Evolutionary conservation across 345 rosid species (phyloP).

Genomic region (Turritis glabra): DNA sequence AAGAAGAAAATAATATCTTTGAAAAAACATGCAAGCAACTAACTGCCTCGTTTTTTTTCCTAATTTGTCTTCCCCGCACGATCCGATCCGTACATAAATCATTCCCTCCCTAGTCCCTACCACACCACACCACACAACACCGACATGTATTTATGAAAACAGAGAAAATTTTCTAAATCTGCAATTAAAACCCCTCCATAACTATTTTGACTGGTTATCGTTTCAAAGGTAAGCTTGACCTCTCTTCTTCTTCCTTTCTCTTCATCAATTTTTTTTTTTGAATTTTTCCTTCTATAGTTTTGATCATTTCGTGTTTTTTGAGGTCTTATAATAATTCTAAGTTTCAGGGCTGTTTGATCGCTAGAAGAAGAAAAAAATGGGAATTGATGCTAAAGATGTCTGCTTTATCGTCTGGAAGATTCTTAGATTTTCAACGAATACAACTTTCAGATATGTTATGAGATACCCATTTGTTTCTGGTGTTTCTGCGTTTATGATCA

Average conservation of each 20-base stretch:
- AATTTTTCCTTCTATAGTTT: background rate
- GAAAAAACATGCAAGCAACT: constrained; percentile 31
- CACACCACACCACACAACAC: too few species aligned
- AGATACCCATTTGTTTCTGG: constrained; percentile 55
- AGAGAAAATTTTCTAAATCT: constrained; percentile 7
- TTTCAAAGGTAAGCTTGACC: constrained; percentile 42
- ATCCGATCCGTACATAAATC: constrained; percentile 30
- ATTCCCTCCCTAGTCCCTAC: constrained; percentile 23
- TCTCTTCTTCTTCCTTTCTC: too few species aligned
- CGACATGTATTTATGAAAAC: constrained; percentile 3
- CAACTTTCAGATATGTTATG: constrained; percentile 34
- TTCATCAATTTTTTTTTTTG: background rate
- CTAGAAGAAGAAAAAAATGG: constrained; percentile 42
- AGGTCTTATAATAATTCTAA: background rate
- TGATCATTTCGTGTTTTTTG: background rate
- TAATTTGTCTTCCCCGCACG: constrained; percentile 37
- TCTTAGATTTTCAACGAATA: constrained; percentile 41
- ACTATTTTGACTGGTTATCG: constrained; percentile 34
- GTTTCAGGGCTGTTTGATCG: constrained; percentile 10
- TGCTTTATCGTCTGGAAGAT: constrained; percentile 45
- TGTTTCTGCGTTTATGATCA: constrained; percentile 36
- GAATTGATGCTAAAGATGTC: constrained; percentile 50
- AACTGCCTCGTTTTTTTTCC: constrained; percentile 28
- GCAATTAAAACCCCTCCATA: background rate
- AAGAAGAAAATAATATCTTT: background rate